phyloP scores from a whole-genome alignment of 129 eudicot species.

The Flaveria sonorensis region DNA sequence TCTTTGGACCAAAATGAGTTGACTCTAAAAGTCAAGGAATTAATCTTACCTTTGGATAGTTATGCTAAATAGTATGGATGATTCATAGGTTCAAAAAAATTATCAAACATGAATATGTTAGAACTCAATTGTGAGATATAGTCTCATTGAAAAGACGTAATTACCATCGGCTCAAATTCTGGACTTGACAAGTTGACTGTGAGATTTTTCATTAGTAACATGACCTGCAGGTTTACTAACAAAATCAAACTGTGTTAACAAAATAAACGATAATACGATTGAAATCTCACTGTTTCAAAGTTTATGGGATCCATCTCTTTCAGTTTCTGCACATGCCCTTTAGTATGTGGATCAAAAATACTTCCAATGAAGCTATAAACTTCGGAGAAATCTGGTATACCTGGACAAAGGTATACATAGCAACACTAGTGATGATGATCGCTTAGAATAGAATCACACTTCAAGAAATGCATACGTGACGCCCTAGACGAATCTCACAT shows the following conservation, averaged over 20 bases:
- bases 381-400: constrained; percentile 90
- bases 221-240: constrained; percentile 58
- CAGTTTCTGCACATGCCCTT: constrained; percentile 85
- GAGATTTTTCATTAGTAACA: constrained; percentile 85
- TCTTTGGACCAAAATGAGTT: too few relatives aligned
- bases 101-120: constrained; percentile 17
- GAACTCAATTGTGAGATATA: constrained; percentile 2
- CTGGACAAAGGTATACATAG: constrained; percentile 37
- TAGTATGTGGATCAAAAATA: constrained; percentile 84
- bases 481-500: neutral
- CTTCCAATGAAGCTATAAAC: constrained; percentile 97
- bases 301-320: constrained; percentile 99
- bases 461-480: neutral
- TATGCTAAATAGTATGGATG: neutral
- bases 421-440: neutral
- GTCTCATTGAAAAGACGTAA: constrained; percentile 20
- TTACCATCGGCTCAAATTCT: constrained; percentile 86
- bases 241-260: neutral
- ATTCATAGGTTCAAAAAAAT: neutral
- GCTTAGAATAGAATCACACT: neutral
- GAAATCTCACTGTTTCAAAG: constrained; percentile 87
- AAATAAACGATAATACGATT: neutral
- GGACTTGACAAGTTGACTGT: constrained; percentile 88
- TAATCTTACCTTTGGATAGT: too few relatives aligned
- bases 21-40: too few relatives aligned